Evolutionary conservation across 768 basidiomycete genomes (phyloP), one percentile per base, ranked within the genome.

Genomic region (Pleurotus citrinopileatus): DNA sequence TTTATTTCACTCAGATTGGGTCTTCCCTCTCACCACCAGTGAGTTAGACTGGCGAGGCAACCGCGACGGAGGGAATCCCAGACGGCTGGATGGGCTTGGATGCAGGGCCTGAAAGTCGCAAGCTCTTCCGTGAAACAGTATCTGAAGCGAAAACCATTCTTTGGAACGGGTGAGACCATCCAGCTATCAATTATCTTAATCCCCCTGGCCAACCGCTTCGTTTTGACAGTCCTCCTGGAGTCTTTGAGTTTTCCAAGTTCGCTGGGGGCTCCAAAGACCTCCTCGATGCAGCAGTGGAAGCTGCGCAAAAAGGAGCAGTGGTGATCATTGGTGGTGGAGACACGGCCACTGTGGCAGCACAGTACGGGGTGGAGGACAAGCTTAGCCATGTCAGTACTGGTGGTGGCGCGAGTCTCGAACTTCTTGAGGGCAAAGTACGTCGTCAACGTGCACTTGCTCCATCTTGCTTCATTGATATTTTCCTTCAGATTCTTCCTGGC

Each of bases 281-380:
- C 38, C 84, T 98, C 22, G 84, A 92, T 45, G 93, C 91, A 26
- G 84, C 82, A 63, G 81, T 96, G 63, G 86, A 93, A 63, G 95
- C 95, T 23, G 92, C 93, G 47, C 69, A 84, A 66, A 82, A 84
- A 20, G 95, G 95, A 22, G 78, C 93, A 8, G 90, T 87, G 5
- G 96, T 99, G 58, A 98, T 99, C 62, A 87, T 98, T 54, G 96
- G 96, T 52, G 94, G 94, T 61, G 93, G 93, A 58, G 94, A 95
- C 68, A 96, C 93, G 37, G 96, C 96, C n/a, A 98, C 96, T 4
- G 80, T 98, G 29, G 94, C 87, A 52, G 94, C 91, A n/a, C 84
- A 95, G 60, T 81, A 88, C 65, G 76, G 75, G 9, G 84, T 84
- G 15, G 96, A 99, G 70, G 85, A 88, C 61, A 85, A 92, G 68